Evolutionary conservation across 2,329 filamentous ascomycete species (phyloP), one percentile per base, ranked within the genome.

Genomic region (Penicillium sp.): DNA sequence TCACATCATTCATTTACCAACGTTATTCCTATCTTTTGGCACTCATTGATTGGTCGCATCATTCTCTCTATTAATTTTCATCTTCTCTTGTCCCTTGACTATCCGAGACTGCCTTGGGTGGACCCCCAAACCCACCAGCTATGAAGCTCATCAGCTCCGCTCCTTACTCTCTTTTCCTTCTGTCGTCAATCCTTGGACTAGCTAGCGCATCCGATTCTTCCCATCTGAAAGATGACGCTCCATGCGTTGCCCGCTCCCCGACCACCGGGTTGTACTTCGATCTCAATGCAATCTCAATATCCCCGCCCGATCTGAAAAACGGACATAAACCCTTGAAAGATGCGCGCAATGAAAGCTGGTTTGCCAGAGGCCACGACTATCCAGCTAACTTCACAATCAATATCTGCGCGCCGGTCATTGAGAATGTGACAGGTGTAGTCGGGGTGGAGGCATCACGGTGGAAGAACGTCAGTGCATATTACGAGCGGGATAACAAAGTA

Each of bases 251-350:
- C 53, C 78, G 80, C 58, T 86, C 83, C 23, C 80, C 83, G 3
- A 79, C 77, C n/a, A 81, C 78, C 11, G 83, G 84, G 53, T 76
- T 81, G 51, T 87, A 84, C 75, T 87, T 85, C 72, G 84, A 87
- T 65, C 76, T 87, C 27, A 84, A 79, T 61, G 75, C 79, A 7
- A 78, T 87, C 59, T 79, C 78, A 29, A 70, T 85, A 48, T 73
- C 73, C 35, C 78, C 79, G 32, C 79, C 81, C 11, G 68, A 70
- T 49, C 42, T 64, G 39, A 73, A 74, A 51, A 70, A 76, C 47
- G 70, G 72, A 39, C 70, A 75, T 50, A 77, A 74, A 51, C 59
- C 67, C 43, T 63, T 68, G 47, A 72, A 71, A 53, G 70, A 71
- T 53, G 66, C 67, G 29, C 70, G 72, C 29, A 69, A 72, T 19